Conservation (phyloP, 306 rosid genomes). For the Cicer judaicum region DNA sequence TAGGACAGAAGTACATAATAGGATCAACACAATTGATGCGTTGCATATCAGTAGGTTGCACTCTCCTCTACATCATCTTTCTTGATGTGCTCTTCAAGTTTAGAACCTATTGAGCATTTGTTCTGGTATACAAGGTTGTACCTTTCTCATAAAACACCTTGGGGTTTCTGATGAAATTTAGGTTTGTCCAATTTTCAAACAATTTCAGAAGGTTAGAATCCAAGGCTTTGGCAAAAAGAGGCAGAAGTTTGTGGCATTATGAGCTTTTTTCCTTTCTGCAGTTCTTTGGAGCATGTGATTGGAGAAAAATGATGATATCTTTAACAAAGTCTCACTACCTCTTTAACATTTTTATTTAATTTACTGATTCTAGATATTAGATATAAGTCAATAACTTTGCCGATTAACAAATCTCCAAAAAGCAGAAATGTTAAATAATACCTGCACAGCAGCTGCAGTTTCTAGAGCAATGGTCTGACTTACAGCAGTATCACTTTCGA, state of each 20-base stretch:
- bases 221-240: conserved; percentile 22
- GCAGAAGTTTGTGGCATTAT: conserved; percentile 15
- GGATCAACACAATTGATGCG: conserved; percentile 10
- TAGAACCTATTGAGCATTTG: conserved; percentile 7
- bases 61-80: conserved; percentile 9
- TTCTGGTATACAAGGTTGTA: neutral
- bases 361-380: conserved; percentile 4
- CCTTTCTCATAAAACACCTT: neutral
- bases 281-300: conserved; percentile 26
- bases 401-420: conserved; percentile 39
- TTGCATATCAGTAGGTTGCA: conserved; percentile 6
- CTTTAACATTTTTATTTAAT: conserved; percentile 19
- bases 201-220: conserved; percentile 4
- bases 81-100: conserved; percentile 15
- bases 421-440: conserved; percentile 42
- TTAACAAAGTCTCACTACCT: conserved; percentile 5
- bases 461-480: conserved; percentile 90
- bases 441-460: conserved; percentile 99
- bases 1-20: conserved; percentile 1
- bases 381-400: conserved; percentile 33
- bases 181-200: conserved; percentile 11
- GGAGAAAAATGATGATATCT: conserved; percentile 3
- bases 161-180: conserved; percentile 4
- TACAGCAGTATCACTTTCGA: conserved; percentile 75
- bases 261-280: conserved; percentile 3